Conservation (phyloP, 371 early-diverging fungal genomes). For the Rhizomucor pusillus region DNA sequence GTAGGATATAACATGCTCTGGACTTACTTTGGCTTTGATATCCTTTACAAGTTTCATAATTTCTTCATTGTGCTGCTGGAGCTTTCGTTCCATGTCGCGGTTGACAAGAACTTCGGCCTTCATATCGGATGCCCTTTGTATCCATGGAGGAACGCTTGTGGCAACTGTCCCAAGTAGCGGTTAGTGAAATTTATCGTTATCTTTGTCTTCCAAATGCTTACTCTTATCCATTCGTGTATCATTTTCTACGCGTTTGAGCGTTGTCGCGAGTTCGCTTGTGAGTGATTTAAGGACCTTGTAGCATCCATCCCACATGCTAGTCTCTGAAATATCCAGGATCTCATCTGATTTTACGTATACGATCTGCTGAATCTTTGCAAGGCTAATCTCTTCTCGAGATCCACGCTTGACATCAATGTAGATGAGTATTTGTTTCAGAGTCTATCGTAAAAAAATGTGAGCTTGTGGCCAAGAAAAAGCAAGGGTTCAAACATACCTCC, state of each 20-base stretch:
- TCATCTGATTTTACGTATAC: slow-evolving; percentile 52
- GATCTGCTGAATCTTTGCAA: slow-evolving; percentile 44
- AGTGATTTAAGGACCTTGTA: slow-evolving; percentile 49
- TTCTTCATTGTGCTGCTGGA: slow-evolving; percentile 77
- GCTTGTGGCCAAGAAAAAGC: neutral
- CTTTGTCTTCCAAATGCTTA: slow-evolving; percentile 13
- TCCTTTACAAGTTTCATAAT: slow-evolving; percentile 73
- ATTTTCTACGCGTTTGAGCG: slow-evolving; percentile 41
- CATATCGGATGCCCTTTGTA: slow-evolving; percentile 73
- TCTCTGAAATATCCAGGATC: slow-evolving; percentile 52
- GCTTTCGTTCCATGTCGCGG: slow-evolving; percentile 71
- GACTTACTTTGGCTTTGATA: slow-evolving; percentile 57
- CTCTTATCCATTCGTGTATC: slow-evolving; percentile 49
- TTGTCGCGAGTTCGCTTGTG: slow-evolving; percentile 39
- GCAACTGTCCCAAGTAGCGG: slow-evolving; percentile 25
- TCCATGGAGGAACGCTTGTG: slow-evolving; percentile 71
- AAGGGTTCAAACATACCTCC: slow-evolving; percentile 23
- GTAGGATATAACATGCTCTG: neutral
- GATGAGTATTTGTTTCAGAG: slow-evolving; percentile 26
- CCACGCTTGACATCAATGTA: slow-evolving; percentile 35
- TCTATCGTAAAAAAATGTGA: neutral
- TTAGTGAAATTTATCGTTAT: neutral
- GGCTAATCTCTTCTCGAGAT: slow-evolving; percentile 42
- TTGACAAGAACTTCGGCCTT: slow-evolving; percentile 76
- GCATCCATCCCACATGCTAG: slow-evolving; percentile 63